phyloP scores from a whole-genome alignment of 192 early-diverging fungal genomes.

The Jimgerdemannia lactiflua region DNA sequence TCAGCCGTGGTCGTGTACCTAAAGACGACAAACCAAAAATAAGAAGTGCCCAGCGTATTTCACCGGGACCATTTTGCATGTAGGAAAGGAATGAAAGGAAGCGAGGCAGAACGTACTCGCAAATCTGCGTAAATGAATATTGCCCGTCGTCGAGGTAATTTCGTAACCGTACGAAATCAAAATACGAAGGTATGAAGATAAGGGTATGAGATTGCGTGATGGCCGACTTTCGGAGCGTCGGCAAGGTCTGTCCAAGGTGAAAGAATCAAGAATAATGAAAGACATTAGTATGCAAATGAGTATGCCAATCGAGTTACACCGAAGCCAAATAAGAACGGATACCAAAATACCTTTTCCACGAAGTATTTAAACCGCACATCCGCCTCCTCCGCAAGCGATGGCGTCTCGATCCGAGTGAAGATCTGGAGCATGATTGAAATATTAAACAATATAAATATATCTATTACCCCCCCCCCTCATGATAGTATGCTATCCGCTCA shows the following conservation, averaged over 20 bases:
- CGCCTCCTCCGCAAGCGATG: conserved; percentile 55
- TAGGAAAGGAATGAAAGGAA: not conserved
- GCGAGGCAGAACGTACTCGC: conserved; percentile 58
- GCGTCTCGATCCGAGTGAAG: conserved; percentile 71
- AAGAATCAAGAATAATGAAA: not conserved
- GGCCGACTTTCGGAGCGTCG: conserved; percentile 51
- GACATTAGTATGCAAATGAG: not conserved
- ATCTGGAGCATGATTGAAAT: conserved; percentile 26
- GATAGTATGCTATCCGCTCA: too few relatives aligned
- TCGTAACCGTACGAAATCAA: conserved; percentile 93
- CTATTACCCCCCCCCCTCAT: not conserved
- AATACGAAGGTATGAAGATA: conserved; percentile 91
- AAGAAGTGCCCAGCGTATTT: not conserved
- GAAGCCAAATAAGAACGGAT: not conserved
- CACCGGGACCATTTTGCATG: not conserved
- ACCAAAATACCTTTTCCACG: conserved; percentile 51
- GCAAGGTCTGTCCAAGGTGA: conserved; percentile 44
- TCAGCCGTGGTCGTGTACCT: conserved; percentile 80
- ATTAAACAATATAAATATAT: not conserved
- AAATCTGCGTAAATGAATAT: conserved; percentile 75
- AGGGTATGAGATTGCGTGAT: conserved; percentile 60
- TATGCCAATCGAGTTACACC: not conserved
- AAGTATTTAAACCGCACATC: conserved; percentile 89
- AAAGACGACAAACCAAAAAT: not conserved
- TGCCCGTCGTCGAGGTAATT: conserved; percentile 81